Conservation (phyloP, 2,329 filamentous ascomycete genomes). For the Mycosphaerella arachidis region DNA sequence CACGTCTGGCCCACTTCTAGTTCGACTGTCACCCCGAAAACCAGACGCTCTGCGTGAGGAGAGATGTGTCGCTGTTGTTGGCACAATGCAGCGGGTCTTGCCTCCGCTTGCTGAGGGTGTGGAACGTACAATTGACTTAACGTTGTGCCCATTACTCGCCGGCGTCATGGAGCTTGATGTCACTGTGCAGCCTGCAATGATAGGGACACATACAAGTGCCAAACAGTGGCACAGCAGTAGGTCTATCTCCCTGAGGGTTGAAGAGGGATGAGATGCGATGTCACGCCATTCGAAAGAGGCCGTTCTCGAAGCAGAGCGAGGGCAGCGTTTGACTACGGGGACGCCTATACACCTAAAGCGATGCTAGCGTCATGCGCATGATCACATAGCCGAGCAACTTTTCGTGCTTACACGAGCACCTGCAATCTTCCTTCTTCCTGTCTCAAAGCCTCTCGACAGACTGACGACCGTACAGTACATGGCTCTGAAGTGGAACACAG, state of each 20-base stretch:
- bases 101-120: constrained; percentile 12
- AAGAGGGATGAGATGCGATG: neutral
- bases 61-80: constrained; percentile 16
- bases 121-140: constrained; percentile 18
- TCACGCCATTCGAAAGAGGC: neutral
- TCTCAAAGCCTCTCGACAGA: no score
- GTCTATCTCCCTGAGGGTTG: neutral
- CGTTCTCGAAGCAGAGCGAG: no score
- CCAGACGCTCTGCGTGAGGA: constrained; percentile 10
- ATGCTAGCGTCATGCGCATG: neutral
- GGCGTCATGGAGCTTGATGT: constrained; percentile 19
- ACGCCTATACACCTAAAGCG: neutral
- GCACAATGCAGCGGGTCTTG: constrained; percentile 18
- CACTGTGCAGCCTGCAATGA: constrained; percentile 12
- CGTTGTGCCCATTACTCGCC: constrained; percentile 21
- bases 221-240: constrained; percentile 4
- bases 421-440: no score
- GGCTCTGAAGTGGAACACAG: no score
- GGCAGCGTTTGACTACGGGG: no score
- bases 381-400: neutral
- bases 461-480: no score
- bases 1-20: constrained; percentile 10
- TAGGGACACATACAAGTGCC: neutral
- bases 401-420: neutral
- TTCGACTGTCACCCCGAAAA: constrained; percentile 9